Evolutionary conservation across 305 asterid species (phyloP).

Genomic region (Fraxinus platypoda): DNA sequence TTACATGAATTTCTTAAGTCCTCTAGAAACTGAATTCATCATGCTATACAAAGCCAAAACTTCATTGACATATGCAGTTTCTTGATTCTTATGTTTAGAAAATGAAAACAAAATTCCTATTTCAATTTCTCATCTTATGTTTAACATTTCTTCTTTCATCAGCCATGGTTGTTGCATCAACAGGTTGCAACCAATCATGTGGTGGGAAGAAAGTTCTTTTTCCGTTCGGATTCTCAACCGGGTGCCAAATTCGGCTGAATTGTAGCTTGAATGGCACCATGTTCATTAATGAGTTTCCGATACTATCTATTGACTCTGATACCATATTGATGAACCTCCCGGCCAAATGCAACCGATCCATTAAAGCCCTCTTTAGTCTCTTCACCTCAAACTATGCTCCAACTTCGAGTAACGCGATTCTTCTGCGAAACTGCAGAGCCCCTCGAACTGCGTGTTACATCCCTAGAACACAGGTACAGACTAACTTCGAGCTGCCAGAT

Average conservation of each 20-base stretch:
- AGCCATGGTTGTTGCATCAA: slow-evolving; percentile 8
- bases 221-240: slow-evolving; percentile 50
- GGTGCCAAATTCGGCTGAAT: slow-evolving; percentile 42
- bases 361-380: slow-evolving; percentile 40
- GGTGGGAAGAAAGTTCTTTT: slow-evolving; percentile 27
- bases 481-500: slow-evolving; percentile 58
- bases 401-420: slow-evolving; percentile 60
- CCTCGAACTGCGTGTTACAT: slow-evolving; percentile 42
- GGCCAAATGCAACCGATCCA: slow-evolving; percentile 59
- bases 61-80: not conserved
- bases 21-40: not conserved
- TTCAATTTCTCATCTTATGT: not conserved
- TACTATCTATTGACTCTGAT: slow-evolving; percentile 37
- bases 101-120: not conserved
- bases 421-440: slow-evolving; percentile 47
- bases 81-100: not conserved
- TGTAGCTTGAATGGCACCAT: slow-evolving; percentile 36
- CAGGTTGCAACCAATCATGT: slow-evolving; percentile 32
- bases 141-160: slow-evolving; percentile 11
- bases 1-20: not conserved
- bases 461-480: slow-evolving; percentile 58
- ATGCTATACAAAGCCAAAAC: not conserved
- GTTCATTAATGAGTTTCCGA: slow-evolving; percentile 34
- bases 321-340: slow-evolving; percentile 46
- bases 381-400: slow-evolving; percentile 65